Conservation (phyloP, 371 early-diverging fungal genomes). For the Chytridiales sp. region DNA sequence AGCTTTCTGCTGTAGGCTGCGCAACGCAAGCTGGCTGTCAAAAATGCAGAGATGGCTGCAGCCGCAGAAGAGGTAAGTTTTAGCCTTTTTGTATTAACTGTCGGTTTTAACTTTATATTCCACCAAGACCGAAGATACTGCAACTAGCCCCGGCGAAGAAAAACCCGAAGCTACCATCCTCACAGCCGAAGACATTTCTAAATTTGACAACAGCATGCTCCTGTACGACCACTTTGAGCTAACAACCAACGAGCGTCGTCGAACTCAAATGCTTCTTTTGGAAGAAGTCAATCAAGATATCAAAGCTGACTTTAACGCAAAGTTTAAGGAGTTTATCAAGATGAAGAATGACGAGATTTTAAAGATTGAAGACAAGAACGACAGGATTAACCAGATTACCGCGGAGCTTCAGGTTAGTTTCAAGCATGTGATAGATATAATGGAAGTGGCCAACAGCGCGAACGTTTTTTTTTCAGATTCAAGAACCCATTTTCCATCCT, state of each 20-base stretch:
- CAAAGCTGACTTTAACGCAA: constrained; percentile 48
- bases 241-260: constrained; percentile 46
- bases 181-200: constrained; percentile 8
- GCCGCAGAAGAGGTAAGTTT: constrained; percentile 11
- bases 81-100: neutral
- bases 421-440: no score
- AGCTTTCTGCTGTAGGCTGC: neutral
- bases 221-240: constrained; percentile 50
- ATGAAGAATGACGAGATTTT: constrained; percentile 51
- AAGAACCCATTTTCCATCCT: constrained; percentile 46
- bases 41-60: constrained; percentile 5
- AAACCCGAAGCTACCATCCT: neutral
- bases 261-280: constrained; percentile 46
- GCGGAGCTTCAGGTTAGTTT: constrained; percentile 40
- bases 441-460: neutral
- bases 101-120: neutral
- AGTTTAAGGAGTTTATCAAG: constrained; percentile 42
- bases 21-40: constrained; percentile 2
- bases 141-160: neutral
- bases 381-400: constrained; percentile 47
- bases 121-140: constrained; percentile 9
- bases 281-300: constrained; percentile 40
- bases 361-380: constrained; percentile 58
- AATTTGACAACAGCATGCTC: constrained; percentile 17
- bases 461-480: constrained; percentile 20